Evolutionary conservation across 2,329 filamentous ascomycete genomes (phyloP).

Genomic region (Claviceps sp.): DNA sequence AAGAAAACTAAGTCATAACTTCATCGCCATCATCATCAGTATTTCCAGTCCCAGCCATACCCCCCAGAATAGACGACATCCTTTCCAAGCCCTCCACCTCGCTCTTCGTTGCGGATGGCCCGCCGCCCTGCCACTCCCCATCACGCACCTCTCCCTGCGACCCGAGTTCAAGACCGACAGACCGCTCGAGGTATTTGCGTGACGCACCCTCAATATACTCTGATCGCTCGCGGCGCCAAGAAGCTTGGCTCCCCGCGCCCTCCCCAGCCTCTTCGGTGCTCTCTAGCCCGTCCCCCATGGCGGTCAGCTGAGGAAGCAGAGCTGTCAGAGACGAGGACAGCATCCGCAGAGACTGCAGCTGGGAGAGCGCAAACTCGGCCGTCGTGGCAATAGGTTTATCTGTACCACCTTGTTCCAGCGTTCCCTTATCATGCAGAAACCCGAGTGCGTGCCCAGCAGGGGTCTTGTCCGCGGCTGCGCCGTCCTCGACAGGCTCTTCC

Average conservation of each 20-base stretch:
- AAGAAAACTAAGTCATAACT: slow-evolving; percentile 8
- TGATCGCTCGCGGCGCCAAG: slow-evolving; percentile 55
- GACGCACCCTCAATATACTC: slow-evolving; percentile 77
- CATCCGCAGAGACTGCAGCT: slow-evolving; percentile 65
- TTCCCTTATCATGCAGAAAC: slow-evolving; percentile 44
- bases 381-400: slow-evolving; percentile 53
- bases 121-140: slow-evolving; percentile 49
- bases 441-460: slow-evolving; percentile 24
- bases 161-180: slow-evolving; percentile 53
- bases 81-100: slow-evolving; percentile 46
- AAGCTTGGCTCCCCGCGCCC: slow-evolving; percentile 18
- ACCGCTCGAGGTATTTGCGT: slow-evolving; percentile 58
- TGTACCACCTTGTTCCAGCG: slow-evolving; percentile 35
- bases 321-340: slow-evolving; percentile 47
- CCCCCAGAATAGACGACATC: slow-evolving; percentile 32
- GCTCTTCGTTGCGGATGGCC: slow-evolving; percentile 31
- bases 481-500: slow-evolving; percentile 1
- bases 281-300: neutral
- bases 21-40: neutral
- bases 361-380: slow-evolving; percentile 65
- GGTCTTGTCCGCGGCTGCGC: slow-evolving; percentile 1
- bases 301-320: slow-evolving; percentile 49
- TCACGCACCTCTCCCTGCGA: slow-evolving; percentile 47
- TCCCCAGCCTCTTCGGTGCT: neutral
- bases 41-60: neutral